Base-by-base conservation (phyloP, 148 eudicot genomes). In the Cornus florida region DNA sequence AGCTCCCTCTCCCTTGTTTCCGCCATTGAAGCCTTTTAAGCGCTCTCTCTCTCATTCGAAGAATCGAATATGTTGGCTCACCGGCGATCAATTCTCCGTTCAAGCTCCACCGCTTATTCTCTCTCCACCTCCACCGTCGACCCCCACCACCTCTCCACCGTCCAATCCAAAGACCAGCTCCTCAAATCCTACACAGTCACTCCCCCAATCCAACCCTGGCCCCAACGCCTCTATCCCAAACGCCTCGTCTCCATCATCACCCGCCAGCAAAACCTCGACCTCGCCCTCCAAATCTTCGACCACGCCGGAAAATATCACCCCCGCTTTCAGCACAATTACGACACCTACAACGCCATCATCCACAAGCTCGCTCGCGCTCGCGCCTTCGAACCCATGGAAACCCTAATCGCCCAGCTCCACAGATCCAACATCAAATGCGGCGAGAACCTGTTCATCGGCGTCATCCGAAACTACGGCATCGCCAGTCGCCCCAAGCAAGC, bases 151-250 rank as follows among this genome's bases (percentile, higher is more conserved):
- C 85, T 86, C 76, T 80, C 89, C 43, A 12, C 81, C 79, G 74
- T 86, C 53, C 14, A 83, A 50, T 84, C 91, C 75, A 83, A 81
- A 78, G 67, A 73, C 60, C 84, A 88, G 56, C 91, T 87, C 83
- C 87, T 91, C 69, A 78, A 85, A 48, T 78, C 92, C 75, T 83
- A 80, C 88, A 85, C 86, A 48, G 79, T 89, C 73, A 87, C 91
- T 33, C 94, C 97, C 35, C 97, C 97, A 16, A 89, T 90, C 83
- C 79, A 88, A 75, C 95, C 94, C 72, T 94, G 97, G 97, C 98
- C 98, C 38, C 79, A 82, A 72, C 76, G 82, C 60, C 94, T 95
- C 76, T 78, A 81, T 70, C 89, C 86, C 0, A 88, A 83, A 77
- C 92, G 88, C 80, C 91, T 94, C 50, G 76, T 82, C 19, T 81